Percentiles rank a stretch among this genome's conserved stretches.
These are phyloP conservation scores for Zea mays DNA, from an alignment of 176 grass and related monocot genomes.

Conservation along the genomic window DNA sequence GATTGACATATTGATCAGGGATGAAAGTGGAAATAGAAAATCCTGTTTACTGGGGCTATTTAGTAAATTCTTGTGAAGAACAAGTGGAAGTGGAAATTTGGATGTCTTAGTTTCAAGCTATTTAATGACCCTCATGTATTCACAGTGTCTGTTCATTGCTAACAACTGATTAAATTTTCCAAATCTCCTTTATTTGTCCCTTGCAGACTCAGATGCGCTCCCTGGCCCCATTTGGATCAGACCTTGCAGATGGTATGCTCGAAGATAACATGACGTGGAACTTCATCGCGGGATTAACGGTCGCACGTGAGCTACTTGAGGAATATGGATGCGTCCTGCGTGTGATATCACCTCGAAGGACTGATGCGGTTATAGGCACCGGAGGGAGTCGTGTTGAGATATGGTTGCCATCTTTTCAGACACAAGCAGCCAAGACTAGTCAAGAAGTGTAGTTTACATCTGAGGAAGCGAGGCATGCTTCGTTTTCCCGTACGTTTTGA, in stretches of 20 bases:
- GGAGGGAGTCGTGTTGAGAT: constrained; percentile 69
- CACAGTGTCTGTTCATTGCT: not conserved
- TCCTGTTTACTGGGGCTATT: too few species aligned
- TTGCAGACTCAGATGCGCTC: constrained; percentile 68
- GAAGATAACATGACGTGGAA: constrained; percentile 86
- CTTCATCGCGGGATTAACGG: constrained; percentile 64
- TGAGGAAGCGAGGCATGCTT: constrained; percentile 11
- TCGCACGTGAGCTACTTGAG: constrained; percentile 77
- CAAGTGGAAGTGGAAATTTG: not conserved
- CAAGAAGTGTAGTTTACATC: not conserved
- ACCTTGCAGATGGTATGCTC: constrained; percentile 62
- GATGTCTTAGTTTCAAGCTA: not conserved
- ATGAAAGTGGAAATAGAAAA: too few species aligned
- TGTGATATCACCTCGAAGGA: constrained; percentile 62
- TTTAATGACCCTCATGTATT: not conserved
- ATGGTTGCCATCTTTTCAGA: constrained; percentile 66
- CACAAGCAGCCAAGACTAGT: constrained; percentile 9
- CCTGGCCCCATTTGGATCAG: constrained; percentile 65
- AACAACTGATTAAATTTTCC: not conserved
- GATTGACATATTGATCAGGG: not conserved
- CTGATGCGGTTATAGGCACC: constrained; percentile 48
- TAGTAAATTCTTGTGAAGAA: too few species aligned
- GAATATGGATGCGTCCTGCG: constrained; percentile 67
- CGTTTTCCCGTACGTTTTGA: not conserved
- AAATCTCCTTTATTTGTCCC: not conserved